These are phyloP conservation scores for Knufia fluminis DNA, from an alignment of 2,329 filamentous ascomycete species.

Conservation along the genomic window DNA sequence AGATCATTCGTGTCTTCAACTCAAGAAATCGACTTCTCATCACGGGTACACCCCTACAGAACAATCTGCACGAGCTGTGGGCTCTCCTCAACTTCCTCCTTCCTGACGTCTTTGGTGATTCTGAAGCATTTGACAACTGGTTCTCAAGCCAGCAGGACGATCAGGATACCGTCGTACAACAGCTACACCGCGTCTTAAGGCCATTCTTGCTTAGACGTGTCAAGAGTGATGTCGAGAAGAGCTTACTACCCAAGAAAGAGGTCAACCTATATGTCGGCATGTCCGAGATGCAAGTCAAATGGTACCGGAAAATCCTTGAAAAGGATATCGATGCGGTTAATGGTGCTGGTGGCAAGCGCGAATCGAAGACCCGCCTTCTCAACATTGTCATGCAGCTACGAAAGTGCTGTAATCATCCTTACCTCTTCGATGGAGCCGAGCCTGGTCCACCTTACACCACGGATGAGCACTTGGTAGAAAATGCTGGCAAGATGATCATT, in stretches of 20 bases:
- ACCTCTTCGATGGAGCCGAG: constrained; percentile 94
- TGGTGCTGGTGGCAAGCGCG: constrained; percentile 87
- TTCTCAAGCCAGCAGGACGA: constrained; percentile 85
- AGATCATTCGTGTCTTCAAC: constrained; percentile 93
- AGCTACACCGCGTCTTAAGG: constrained; percentile 83
- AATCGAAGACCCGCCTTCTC: constrained; percentile 91
- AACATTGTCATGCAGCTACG: constrained; percentile 99
- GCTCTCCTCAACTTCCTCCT: constrained; percentile 92
- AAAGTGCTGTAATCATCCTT: constrained; percentile 98
- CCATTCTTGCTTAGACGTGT: constrained; percentile 93
- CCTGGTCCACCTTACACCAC: constrained; percentile 96
- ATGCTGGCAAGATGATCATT: constrained; percentile 95
- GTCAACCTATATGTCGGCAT: constrained; percentile 95
- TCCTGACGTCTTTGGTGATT: constrained; percentile 96
- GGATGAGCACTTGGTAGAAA: constrained; percentile 88
- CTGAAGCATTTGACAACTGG: constrained; percentile 96
- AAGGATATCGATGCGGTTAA: constrained; percentile 99
- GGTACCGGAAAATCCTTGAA: constrained; percentile 98
- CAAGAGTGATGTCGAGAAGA: constrained; percentile 97
- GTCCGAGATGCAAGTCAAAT: constrained; percentile 98
- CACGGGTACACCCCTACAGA: constrained; percentile 92
- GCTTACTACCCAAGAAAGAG: constrained; percentile 92
- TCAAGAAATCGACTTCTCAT: constrained; percentile 92
- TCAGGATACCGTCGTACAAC: constrained; percentile 91
- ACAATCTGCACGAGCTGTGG: constrained; percentile 97